Conservation (phyloP, 768 basidiomycete species). For the Amanita exitialis region DNA sequence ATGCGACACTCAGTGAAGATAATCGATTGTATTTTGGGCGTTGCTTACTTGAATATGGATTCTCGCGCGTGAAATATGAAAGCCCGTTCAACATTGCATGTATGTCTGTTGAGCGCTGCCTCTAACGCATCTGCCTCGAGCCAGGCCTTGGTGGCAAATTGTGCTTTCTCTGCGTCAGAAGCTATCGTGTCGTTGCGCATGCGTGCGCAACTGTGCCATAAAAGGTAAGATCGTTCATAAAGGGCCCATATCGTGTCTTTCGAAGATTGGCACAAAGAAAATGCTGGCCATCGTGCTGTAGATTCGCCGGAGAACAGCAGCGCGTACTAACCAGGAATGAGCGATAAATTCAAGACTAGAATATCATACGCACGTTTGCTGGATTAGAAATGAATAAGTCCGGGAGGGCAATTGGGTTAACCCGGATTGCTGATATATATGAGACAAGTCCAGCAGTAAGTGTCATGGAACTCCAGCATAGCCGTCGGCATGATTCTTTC, state of each 20-base stretch:
- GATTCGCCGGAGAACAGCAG: constrained; percentile 73
- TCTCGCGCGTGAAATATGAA: constrained; percentile 66
- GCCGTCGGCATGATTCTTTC: constrained; percentile 61
- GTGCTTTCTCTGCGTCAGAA: constrained; percentile 41
- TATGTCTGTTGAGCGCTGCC: constrained; percentile 48
- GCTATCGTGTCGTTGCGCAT: constrained; percentile 35
- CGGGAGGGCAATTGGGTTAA: constrained; percentile 17
- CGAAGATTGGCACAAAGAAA: constrained; percentile 18
- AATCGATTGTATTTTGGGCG: background rate
- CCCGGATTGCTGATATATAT: constrained; percentile 39
- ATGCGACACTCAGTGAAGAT: constrained; percentile 8
- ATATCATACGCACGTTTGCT: constrained; percentile 42
- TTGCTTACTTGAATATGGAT: constrained; percentile 65
- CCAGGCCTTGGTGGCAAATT: constrained; percentile 63
- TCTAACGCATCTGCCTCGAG: constrained; percentile 61
- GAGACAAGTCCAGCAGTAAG: constrained; percentile 56
- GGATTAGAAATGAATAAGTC: constrained; percentile 54
- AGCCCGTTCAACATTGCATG: constrained; percentile 55
- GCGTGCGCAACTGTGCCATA: constrained; percentile 66
- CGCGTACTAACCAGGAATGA: constrained; percentile 37
- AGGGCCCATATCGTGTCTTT: constrained; percentile 74
- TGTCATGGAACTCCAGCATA: constrained; percentile 65
- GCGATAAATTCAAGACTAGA: background rate
- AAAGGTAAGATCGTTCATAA: constrained; percentile 54
- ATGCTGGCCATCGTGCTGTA: constrained; percentile 24